A percentile compares a stretch with the other conserved stretches of the same genome.
These are phyloP conservation scores for Aureobasidium uvarum DNA, from an alignment of 2,329 filamentous ascomycete species.

Conservation along the genomic window DNA sequence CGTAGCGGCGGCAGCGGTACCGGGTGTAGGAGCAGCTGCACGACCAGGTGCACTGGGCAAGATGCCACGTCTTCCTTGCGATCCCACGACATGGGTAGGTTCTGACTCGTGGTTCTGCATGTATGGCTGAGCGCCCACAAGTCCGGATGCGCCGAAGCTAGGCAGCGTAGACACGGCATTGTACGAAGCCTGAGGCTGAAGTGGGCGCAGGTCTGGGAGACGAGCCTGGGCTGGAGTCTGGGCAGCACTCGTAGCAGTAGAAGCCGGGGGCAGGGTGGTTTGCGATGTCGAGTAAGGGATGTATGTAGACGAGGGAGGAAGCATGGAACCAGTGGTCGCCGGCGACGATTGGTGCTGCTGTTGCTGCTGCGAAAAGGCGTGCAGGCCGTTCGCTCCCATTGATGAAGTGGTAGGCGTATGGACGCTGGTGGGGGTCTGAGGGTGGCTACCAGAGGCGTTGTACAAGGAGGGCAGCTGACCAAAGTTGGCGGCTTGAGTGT, in stretches of 20 bases:
- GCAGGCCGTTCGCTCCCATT: conserved; percentile 33
- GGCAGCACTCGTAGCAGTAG: conserved; percentile 36
- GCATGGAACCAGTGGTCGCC: conserved; percentile 37
- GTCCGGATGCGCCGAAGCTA: conserved; percentile 38
- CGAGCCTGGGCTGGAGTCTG: conserved; percentile 30
- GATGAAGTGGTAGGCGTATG: conserved; percentile 38
- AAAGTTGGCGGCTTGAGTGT: conserved; percentile 35
- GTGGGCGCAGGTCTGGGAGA: conserved; percentile 43
- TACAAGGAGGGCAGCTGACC: conserved; percentile 39
- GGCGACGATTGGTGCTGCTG: conserved; percentile 34
- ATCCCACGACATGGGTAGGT: conserved; percentile 90
- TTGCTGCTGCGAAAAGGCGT: conserved; percentile 35
- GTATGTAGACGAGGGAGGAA: conserved; percentile 37
- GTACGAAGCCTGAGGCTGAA: conserved; percentile 43
- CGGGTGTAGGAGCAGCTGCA: conserved; percentile 70
- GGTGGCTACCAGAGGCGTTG: conserved; percentile 35
- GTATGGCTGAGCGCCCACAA: conserved; percentile 38
- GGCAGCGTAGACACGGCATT: conserved; percentile 38
- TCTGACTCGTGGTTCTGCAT: conserved; percentile 49
- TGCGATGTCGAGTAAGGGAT: conserved; percentile 33
- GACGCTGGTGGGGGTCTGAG: conserved; percentile 38
- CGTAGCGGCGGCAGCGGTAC: conserved; percentile 55
- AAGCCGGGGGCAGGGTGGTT: conserved; percentile 35
- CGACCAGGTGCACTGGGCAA: conserved; percentile 86
- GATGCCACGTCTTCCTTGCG: conserved; percentile 87